Evolutionary conservation across 305 asterid species (phyloP).

Genomic region (Striga hermonthica): DNA sequence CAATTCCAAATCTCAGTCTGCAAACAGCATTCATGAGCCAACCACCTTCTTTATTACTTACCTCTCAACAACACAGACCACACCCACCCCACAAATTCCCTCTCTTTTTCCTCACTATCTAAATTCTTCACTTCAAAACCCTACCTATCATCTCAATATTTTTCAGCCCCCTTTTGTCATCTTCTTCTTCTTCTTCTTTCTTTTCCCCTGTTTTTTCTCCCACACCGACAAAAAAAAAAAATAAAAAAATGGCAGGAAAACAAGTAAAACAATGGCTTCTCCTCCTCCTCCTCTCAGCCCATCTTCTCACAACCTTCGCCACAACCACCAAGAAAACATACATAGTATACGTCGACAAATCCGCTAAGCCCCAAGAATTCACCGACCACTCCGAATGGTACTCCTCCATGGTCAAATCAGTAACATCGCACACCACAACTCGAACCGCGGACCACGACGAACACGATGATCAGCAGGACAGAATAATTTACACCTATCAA

Average conservation of each 20-base stretch:
- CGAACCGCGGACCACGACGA: slow-evolving; percentile 1
- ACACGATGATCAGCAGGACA: slow-evolving; percentile 16
- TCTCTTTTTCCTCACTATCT: neutral
- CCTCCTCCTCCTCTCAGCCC: slow-evolving; percentile 35
- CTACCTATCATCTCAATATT: too few relatives aligned
- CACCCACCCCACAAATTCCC: slow-evolving; percentile 12
- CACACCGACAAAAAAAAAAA: too few relatives aligned
- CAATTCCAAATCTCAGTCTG: slow-evolving; percentile 28
- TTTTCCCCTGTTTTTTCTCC: too few relatives aligned
- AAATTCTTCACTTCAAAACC: slow-evolving; percentile 6
- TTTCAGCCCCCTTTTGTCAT: too few relatives aligned
- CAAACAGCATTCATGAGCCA: slow-evolving; percentile 48
- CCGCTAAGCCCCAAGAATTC: slow-evolving; percentile 66
- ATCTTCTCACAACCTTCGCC: slow-evolving; percentile 23
- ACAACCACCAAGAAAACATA: slow-evolving; percentile 47
- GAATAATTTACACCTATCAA: slow-evolving; percentile 67
- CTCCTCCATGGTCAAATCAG: slow-evolving; percentile 58
- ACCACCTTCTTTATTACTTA: slow-evolving; percentile 48
- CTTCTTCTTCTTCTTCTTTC: neutral
- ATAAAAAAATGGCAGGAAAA: slow-evolving; percentile 42
- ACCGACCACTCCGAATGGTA: slow-evolving; percentile 65
- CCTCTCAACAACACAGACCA: slow-evolving; percentile 38
- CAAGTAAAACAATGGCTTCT: slow-evolving; percentile 37
- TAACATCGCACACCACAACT: slow-evolving; percentile 19
- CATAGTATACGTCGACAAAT: slow-evolving; percentile 64